phyloP scores from a whole-genome alignment of 2,329 filamentous ascomycete species.

The Fusarium sublunatum region DNA sequence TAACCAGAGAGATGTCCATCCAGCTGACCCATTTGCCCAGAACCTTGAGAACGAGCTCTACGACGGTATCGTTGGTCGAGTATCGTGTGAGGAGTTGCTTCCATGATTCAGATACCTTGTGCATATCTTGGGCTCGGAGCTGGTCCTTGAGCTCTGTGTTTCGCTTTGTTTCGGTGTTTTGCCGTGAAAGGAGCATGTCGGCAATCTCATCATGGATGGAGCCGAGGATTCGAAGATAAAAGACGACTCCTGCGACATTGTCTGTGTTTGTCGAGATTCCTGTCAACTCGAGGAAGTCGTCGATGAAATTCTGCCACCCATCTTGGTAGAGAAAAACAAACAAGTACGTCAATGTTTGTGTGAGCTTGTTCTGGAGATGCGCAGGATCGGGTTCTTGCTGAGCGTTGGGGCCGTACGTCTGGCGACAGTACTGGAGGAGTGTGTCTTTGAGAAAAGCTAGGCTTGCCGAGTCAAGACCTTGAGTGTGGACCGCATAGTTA shows the following conservation, averaged over 20 bases:
- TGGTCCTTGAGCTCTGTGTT: conserved; percentile 93
- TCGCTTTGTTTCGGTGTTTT: conserved; percentile 81
- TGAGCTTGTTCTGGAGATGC: conserved; percentile 94
- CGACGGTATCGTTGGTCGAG: conserved; percentile 75
- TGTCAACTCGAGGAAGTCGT: conserved; percentile 86
- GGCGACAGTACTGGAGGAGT: conserved; percentile 82
- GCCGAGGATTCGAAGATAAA: conserved; percentile 88
- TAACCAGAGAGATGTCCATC: conserved; percentile 95
- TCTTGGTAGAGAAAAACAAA: conserved; percentile 88
- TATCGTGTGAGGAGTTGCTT: conserved; percentile 88
- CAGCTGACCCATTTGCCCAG: conserved; percentile 98
- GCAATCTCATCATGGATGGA: conserved; percentile 98
- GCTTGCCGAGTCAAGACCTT: conserved; percentile 77
- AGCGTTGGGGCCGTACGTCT: conserved; percentile 73
- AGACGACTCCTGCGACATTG: conserved; percentile 79
- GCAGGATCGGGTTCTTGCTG: conserved; percentile 74
- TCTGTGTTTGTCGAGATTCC: conserved; percentile 71
- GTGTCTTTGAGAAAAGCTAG: conserved; percentile 82
- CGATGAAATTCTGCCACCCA: conserved; percentile 89
- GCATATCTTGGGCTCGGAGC: conserved; percentile 85
- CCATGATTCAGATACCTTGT: conserved; percentile 90
- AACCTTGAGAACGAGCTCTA: conserved; percentile 91
- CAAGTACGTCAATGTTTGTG: conserved; percentile 93
- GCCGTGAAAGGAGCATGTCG: conserved; percentile 85
- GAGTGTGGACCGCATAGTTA: conserved; percentile 88